Base-by-base conservation (phyloP, 352 stramenopile species). In the Vaucheria bursata region DNA sequence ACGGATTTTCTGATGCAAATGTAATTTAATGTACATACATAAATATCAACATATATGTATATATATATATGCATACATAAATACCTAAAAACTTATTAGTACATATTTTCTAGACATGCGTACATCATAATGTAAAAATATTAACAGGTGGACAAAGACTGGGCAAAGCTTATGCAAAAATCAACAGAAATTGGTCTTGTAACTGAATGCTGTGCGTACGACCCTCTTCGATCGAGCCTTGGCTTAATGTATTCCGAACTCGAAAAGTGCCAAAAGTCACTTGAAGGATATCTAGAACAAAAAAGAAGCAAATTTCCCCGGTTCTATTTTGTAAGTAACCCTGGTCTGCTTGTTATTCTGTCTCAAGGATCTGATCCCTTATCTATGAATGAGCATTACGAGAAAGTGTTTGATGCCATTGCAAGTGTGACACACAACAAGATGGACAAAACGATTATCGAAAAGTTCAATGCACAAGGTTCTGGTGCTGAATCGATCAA, bases 301-400 rank as follows among this genome's bases (percentile, higher is more conserved):
- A 99, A 99, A 82, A 91, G 96, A 65, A 97, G 97, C 86, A 97
- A 97, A 80, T 99, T 99, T 79, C 95, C 95, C 25, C 90, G 95
- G 29, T 98, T 99, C 88, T 99, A 98, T 86, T 98, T 99, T 76
- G 94, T 98, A 0, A 98, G 94, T 3, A 98, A 98, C 79, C 92
- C 94, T 0, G 78, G 94, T 67, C 84, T 99, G 39, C 87, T 98
- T 34, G 96, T 97, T 78, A 98, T 99, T 74, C 85, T 99, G 31
- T 98, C 93, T 1, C 93, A 98, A 72, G 53, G 53, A 40, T 97
- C 91, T 52, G 95, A 99, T 85, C 95, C 95, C 1, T 85, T 97
- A 75, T 96, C 93, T 80, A 98, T 99, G 91, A 97, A 98, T 79
- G 91, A 97, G 40, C 96, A 98, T 87, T 98, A 98, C 84, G 94